These are phyloP conservation scores for Aspergillus fumigatus DNA, from an alignment of 2,329 filamentous ascomycete species.

Conservation along the genomic window DNA sequence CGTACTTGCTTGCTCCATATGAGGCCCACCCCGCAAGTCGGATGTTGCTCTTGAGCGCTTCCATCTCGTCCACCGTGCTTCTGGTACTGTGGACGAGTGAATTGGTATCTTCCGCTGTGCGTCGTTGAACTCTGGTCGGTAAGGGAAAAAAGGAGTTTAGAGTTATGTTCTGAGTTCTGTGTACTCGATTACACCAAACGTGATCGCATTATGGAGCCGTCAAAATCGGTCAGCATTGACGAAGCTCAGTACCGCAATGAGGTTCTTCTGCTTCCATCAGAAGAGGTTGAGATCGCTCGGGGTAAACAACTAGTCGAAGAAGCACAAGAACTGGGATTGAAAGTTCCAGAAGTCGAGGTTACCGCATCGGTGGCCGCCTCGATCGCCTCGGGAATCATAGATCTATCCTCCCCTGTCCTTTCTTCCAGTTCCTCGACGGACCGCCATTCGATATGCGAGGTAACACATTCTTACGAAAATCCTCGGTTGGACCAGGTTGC, in stretches of 20 bases:
- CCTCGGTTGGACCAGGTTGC: constrained; percentile 27
- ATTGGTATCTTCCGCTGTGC: constrained; percentile 12
- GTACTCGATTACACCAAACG: constrained; percentile 2
- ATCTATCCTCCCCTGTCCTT: constrained; percentile 30
- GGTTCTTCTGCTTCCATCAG: constrained; percentile 32
- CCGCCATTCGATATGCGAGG: constrained; percentile 28
- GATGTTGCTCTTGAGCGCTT: constrained; percentile 27
- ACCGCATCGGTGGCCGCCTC: constrained; percentile 34
- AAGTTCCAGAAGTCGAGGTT: constrained; percentile 28
- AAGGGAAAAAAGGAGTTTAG: neutral
- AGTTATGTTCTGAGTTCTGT: constrained; percentile 1
- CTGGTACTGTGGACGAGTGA: constrained; percentile 29
- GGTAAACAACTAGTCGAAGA: constrained; percentile 36
- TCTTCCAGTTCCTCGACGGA: constrained; percentile 31
- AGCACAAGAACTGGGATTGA: constrained; percentile 35
- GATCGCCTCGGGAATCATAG: constrained; percentile 31
- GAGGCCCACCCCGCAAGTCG: constrained; percentile 17
- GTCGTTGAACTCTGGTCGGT: constrained; percentile 1
- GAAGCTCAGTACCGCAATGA: constrained; percentile 34
- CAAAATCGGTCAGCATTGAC: constrained; percentile 24
- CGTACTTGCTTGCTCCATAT: neutral
- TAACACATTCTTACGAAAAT: constrained; percentile 20
- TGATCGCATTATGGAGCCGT: constrained; percentile 23
- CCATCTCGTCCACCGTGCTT: constrained; percentile 29
- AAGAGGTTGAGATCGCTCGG: constrained; percentile 33